Evolutionary conservation across 257 asterid species (phyloP), one percentile per base, ranked within the genome.

Genomic region (Pogostemon cablin): DNA sequence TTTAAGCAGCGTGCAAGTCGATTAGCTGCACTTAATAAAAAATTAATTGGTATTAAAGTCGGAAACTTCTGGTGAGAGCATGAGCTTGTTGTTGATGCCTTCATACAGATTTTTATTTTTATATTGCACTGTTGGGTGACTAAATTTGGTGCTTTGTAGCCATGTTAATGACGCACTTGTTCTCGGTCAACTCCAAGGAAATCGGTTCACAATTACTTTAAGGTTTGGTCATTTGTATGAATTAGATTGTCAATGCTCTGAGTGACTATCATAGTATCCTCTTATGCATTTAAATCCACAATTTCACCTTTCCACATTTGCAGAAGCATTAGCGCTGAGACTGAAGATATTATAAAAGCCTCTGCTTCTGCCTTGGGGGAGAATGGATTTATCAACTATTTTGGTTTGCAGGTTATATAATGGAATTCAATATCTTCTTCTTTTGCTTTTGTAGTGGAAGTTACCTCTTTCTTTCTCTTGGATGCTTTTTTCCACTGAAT

Each of bases 161-260:
- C 80, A 93, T 84, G 97, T 91, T 71, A 72, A 86, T 54, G 97
- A 89, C 37, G 99, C 95, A 64, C 96, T 93, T 71, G 86, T 84
- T 77, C 93, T 93, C 72, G 99, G 99, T 74, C 90, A 89, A 82
- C 96, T 93, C 53, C 86, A 86, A 73, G 98, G 98, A 69, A 93
- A 93, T 82, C 92, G 80, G 68, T 93, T 93, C 80, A 93, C 97
- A 35, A 78, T 93, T 59, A 90, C 95, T 65, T 84, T 93, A 69
- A 82, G 98, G 98, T 90, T 78, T 53, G 76, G 55, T 44, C 40
- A 38, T 44, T 54, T 48, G 52, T 20, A 20, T 57, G 35, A 63
- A 20, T 49, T 65, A 39, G 25, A 49, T 6, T 77, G 25, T 46
- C 49, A 35, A 46, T 56, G 46, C 63, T 54, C 55, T 54, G 50